phyloP scores from a whole-genome alignment of 1,284 basidiomycete genomes.

The Fistulinella cinereoalba region DNA sequence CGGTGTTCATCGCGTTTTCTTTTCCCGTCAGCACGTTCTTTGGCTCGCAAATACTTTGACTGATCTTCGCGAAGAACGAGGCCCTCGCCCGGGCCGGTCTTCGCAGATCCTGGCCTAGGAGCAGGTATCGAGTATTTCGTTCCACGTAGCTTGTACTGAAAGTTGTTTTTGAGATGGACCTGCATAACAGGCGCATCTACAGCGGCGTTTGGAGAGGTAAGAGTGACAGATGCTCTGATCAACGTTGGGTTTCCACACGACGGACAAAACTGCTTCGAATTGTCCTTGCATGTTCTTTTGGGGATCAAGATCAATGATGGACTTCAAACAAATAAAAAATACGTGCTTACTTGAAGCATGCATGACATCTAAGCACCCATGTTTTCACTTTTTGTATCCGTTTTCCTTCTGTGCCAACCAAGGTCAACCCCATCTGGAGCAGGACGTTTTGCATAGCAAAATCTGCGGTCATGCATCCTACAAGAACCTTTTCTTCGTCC shows the following conservation, averaged over 20 bases:
- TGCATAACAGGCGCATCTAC: conserved; percentile 64
- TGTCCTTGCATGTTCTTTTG: conserved; percentile 90
- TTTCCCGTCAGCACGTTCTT: conserved; percentile 70
- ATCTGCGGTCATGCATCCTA: conserved; percentile 96
- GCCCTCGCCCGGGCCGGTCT: conserved; percentile 76
- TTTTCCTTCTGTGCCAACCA: conserved; percentile 92
- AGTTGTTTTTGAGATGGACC: conserved; percentile 92
- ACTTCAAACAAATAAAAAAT: conserved; percentile 1
- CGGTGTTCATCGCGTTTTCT: conserved; percentile 76
- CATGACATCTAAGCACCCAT: conserved; percentile 96
- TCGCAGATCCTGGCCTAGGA: conserved; percentile 87
- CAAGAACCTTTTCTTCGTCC: conserved; percentile 49
- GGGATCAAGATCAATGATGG: conserved; percentile 4
- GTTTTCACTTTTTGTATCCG: conserved; percentile 90
- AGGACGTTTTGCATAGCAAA: conserved; percentile 99
- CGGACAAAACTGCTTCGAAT: conserved; percentile 94
- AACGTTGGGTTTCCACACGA: conserved; percentile 95
- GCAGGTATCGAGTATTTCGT: conserved; percentile 92
- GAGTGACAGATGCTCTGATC: conserved; percentile 87
- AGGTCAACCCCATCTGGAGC: conserved; percentile 89
- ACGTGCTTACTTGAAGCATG: conserved; percentile 93
- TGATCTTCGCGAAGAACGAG: conserved; percentile 91
- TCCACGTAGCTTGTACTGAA: conserved; percentile 90
- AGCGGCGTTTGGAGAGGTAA: conserved; percentile 63
- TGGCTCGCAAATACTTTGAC: conserved; percentile 78